Evolutionary conservation across 768 basidiomycete species (phyloP).

Genomic region (Russula earlei): DNA sequence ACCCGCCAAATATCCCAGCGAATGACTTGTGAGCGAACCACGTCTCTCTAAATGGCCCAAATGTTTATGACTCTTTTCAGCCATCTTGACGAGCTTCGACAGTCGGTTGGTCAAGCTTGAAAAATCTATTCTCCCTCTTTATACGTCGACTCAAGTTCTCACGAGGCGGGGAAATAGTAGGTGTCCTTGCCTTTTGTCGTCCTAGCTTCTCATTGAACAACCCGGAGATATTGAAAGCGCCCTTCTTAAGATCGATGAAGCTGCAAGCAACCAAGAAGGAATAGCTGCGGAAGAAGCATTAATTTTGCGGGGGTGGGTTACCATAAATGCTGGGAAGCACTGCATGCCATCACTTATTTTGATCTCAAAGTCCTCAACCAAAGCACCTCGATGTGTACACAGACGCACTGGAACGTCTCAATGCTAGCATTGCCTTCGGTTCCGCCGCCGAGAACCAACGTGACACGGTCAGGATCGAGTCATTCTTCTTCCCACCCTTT

Average conservation of each 20-base stretch:
- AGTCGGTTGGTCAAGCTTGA: slow-evolving; percentile 73
- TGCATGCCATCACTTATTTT: background rate
- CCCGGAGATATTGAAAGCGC: slow-evolving; percentile 70
- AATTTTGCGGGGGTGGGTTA: slow-evolving; percentile 62
- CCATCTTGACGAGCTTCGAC: slow-evolving; percentile 78
- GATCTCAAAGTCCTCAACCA: slow-evolving; percentile 51
- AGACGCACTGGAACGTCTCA: slow-evolving; percentile 66
- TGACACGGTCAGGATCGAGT: slow-evolving; percentile 33
- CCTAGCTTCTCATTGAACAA: background rate
- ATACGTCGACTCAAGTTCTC: slow-evolving; percentile 65
- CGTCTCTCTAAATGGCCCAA: background rate
- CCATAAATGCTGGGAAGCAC: background rate
- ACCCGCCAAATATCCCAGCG: slow-evolving; percentile 76
- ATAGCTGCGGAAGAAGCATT: slow-evolving; percentile 70
- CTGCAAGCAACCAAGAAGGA: slow-evolving; percentile 66
- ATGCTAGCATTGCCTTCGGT: slow-evolving; percentile 72
- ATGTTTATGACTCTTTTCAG: slow-evolving; percentile 35
- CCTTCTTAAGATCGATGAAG: slow-evolving; percentile 66
- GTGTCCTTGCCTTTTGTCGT: slow-evolving; percentile 23
- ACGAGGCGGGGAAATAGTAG: slow-evolving; percentile 64
- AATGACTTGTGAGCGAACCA: slow-evolving; percentile 65
- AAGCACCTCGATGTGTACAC: slow-evolving; percentile 57
- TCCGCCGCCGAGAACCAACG: slow-evolving; percentile 44
- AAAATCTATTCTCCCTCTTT: slow-evolving; percentile 78
- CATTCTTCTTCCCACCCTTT: background rate